Evolutionary conservation across 805 yeast species (phyloP), one percentile per base, ranked within the genome.

Genomic region (Candida tibetensis): DNA sequence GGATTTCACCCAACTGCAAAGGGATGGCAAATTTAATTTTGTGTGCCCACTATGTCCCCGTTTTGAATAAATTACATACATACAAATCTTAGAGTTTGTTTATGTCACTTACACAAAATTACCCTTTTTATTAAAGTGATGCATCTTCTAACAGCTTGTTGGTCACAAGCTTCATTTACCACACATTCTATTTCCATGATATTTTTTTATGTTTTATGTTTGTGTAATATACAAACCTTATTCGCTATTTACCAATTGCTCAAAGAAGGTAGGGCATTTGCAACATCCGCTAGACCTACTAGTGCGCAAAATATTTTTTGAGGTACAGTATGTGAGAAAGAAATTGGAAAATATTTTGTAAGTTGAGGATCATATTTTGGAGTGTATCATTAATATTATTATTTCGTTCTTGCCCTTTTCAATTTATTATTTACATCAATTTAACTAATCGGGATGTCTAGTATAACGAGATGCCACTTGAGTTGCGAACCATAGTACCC

Each of bases 41-140:
- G n/a, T n/a, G n/a, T n/a, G n/a, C n/a, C n/a, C n/a, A n/a, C n/a
- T n/a, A n/a, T n/a, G n/a, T n/a, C 25, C 7, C 25, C 25, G 10
- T 10, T 7, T 21, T 10, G 25, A 10, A 10, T 21, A 21, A 7
- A 21, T 7, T 21, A 10, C 25, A 21, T 21, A 21, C 25, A 21
- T 21, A 21, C 25, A 21, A 21, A 21, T 21, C n/a, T n/a, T n/a
- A n/a, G n/a, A n/a, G n/a, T n/a, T n/a, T n/a, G n/a, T n/a, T n/a
- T n/a, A n/a, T n/a, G n/a, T n/a, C n/a, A n/a, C n/a, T n/a, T 22
- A 23, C 8, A n/a, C n/a, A 10, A 15, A 32, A 32, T 32, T 32
- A 21, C 35, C 35, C 17, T 9, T 23, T 32, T 32, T 19, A 28
- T 28, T 25, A 21, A 23, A 23, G 28, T 12, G 21, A 17, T 23